These are phyloP conservation scores for Puccinia coronata DNA, from an alignment of 1,284 basidiomycete species.

Conservation along the genomic window DNA sequence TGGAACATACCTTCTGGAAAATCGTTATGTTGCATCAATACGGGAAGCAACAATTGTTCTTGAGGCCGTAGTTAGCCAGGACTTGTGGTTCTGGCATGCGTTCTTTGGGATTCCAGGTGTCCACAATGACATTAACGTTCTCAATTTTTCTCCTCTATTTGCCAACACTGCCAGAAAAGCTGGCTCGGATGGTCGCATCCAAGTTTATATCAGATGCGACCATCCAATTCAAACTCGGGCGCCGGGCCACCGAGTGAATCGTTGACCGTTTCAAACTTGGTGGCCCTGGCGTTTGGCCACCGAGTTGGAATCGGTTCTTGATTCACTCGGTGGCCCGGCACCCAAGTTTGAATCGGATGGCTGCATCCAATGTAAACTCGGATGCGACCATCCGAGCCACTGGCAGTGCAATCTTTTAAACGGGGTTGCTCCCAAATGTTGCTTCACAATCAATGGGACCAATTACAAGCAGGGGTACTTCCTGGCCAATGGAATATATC, in stretches of 20 bases:
- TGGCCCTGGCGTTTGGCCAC: too few relatives aligned
- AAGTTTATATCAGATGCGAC: too few relatives aligned
- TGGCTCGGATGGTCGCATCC: too few relatives aligned
- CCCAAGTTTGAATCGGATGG: too few relatives aligned
- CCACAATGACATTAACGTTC: neutral
- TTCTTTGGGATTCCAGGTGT: neutral
- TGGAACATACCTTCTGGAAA: too few relatives aligned
- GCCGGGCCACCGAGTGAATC: too few relatives aligned
- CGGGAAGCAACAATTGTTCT: neutral
- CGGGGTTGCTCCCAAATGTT: neutral
- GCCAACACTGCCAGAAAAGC: neutral
- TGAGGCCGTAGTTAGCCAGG: neutral
- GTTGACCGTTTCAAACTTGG: too few relatives aligned
- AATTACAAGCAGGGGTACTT: neutral
- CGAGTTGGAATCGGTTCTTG: neutral
- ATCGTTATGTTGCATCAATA: too few relatives aligned
- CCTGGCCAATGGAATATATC: slow-evolving; percentile 7
- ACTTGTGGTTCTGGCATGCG: neutral
- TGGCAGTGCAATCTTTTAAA: too few relatives aligned
- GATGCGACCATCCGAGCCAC: too few relatives aligned
- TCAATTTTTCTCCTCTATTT: neutral
- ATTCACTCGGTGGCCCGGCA: neutral
- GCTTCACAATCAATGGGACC: neutral
- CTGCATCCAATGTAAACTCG: too few relatives aligned
- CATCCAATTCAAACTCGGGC: too few relatives aligned